These are phyloP conservation scores for Blepharisma stoltei DNA, from an alignment of 73 alveolate genomes.

Conservation along the genomic window DNA sequence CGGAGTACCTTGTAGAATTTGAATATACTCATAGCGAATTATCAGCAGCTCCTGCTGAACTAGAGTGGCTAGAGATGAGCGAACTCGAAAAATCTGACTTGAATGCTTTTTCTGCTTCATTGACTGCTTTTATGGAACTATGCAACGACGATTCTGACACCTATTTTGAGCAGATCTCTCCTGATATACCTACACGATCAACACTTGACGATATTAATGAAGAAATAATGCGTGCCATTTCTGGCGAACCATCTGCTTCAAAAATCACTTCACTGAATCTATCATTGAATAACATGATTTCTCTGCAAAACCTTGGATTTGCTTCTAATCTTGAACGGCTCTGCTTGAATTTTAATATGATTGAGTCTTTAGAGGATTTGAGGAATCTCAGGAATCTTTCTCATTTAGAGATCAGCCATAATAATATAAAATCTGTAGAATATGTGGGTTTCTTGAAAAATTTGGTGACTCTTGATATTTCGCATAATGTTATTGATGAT, in stretches of 20 bases:
- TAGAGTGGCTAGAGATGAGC: not conserved
- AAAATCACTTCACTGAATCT: constrained; percentile 74
- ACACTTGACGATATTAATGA: not conserved
- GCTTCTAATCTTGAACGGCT: constrained; percentile 76
- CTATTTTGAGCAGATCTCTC: not conserved
- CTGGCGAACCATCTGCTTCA: constrained; percentile 35
- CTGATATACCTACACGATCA: not conserved
- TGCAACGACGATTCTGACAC: not conserved
- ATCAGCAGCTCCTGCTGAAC: not conserved
- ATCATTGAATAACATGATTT: constrained; percentile 76
- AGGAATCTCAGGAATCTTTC: constrained; percentile 60
- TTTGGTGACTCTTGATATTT: constrained; percentile 76
- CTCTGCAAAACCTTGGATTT: constrained; percentile 71
- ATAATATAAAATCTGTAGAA: constrained; percentile 78
- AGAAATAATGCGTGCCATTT: not conserved
- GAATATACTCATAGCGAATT: constrained; percentile 47
- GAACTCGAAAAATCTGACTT: not conserved
- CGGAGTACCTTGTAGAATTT: constrained; percentile 85
- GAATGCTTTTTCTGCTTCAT: not conserved
- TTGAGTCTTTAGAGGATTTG: constrained; percentile 78
- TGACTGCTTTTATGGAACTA: not conserved
- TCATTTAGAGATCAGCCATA: constrained; percentile 82
- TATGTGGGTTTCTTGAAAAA: constrained; percentile 69
- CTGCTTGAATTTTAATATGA: constrained; percentile 84
- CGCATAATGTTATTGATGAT: constrained; percentile 82